Conservation (phyloP, 2,329 filamentous ascomycete genomes). For the Exophiala dermatitidis region DNA sequence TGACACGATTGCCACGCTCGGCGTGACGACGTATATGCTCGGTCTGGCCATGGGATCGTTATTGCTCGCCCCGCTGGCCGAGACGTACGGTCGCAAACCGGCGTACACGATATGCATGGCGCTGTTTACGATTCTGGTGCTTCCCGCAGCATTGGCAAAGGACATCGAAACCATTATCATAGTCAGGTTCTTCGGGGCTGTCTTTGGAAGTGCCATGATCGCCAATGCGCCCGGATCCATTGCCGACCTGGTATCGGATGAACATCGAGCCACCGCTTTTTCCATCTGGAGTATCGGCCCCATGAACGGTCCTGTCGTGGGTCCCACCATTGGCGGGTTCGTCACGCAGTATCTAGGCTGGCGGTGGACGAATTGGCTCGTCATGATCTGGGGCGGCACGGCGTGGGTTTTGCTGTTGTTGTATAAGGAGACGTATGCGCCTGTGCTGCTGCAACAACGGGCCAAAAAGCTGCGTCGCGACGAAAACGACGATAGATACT, state of each 20-base stretch:
- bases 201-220: slow-evolving; percentile 73
- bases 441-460: slow-evolving; percentile 60
- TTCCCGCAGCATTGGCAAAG: slow-evolving; percentile 64
- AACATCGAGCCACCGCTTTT: slow-evolving; percentile 74
- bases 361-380: slow-evolving; percentile 81
- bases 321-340: slow-evolving; percentile 74
- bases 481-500: slow-evolving; percentile 64
- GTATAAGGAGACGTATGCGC: slow-evolving; percentile 69
- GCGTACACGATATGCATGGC: slow-evolving; percentile 62
- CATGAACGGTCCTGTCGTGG: slow-evolving; percentile 64
- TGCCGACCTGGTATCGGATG: slow-evolving; percentile 72
- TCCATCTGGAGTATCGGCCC: slow-evolving; percentile 78
- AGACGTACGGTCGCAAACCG: slow-evolving; percentile 41
- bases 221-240: slow-evolving; percentile 76
- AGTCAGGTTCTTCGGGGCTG: slow-evolving; percentile 64
- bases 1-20: slow-evolving; percentile 60
- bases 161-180: slow-evolving; percentile 63
- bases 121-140: slow-evolving; percentile 59
- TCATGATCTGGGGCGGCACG: slow-evolving; percentile 62
- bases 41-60: slow-evolving; percentile 66
- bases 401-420: slow-evolving; percentile 53
- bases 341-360: slow-evolving; percentile 64
- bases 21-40: slow-evolving; percentile 70
- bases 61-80: slow-evolving; percentile 61
- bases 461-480: slow-evolving; percentile 59